Percentiles rank a stretch among this genome's conserved stretches.
Conservation (phyloP, 805 yeast genomes). For the Tetrapisispora nanseiensis region DNA sequence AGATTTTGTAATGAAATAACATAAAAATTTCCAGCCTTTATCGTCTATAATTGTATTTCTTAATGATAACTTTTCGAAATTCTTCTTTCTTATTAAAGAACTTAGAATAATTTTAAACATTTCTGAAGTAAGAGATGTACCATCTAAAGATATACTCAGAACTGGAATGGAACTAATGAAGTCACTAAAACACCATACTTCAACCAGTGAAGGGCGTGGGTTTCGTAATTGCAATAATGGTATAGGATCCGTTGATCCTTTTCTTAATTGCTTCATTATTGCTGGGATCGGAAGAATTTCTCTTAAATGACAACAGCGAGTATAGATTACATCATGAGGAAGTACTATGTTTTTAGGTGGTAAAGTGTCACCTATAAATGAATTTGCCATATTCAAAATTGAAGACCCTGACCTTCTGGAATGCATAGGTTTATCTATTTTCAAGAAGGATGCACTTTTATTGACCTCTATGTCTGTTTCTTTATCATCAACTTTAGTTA, state of each 20-base stretch:
- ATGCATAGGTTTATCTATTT: slow-evolving; percentile 38
- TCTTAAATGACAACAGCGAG: slow-evolving; percentile 85
- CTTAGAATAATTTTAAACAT: slow-evolving; percentile 64
- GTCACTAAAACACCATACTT: slow-evolving; percentile 78
- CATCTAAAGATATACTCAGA: slow-evolving; percentile 68
- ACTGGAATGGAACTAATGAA: slow-evolving; percentile 81
- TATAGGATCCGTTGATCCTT: slow-evolving; percentile 68
- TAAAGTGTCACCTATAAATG: slow-evolving; percentile 15
- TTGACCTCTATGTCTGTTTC: slow-evolving; percentile 33
- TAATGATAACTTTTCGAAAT: slow-evolving; percentile 63
- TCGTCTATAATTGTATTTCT: slow-evolving; percentile 68
- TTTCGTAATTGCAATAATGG: slow-evolving; percentile 67
- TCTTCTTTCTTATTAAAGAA: slow-evolving; percentile 53
- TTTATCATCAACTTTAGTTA: slow-evolving; percentile 24
- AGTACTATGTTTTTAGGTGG: slow-evolving; percentile 27
- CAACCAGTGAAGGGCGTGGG: slow-evolving; percentile 82
- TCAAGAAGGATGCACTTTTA: slow-evolving; percentile 28
- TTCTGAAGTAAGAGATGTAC: slow-evolving; percentile 60
- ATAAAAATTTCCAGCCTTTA: slow-evolving; percentile 72
- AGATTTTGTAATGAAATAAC: slow-evolving; percentile 67
- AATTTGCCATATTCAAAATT: slow-evolving; percentile 8
- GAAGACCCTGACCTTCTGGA: slow-evolving; percentile 28
- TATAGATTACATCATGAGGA: slow-evolving; percentile 65
- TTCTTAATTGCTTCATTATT: slow-evolving; percentile 65
- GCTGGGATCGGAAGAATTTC: slow-evolving; percentile 92